Evolutionary conservation across 2,329 filamentous ascomycete genomes (phyloP).

Genomic region (Alternaria dauci): DNA sequence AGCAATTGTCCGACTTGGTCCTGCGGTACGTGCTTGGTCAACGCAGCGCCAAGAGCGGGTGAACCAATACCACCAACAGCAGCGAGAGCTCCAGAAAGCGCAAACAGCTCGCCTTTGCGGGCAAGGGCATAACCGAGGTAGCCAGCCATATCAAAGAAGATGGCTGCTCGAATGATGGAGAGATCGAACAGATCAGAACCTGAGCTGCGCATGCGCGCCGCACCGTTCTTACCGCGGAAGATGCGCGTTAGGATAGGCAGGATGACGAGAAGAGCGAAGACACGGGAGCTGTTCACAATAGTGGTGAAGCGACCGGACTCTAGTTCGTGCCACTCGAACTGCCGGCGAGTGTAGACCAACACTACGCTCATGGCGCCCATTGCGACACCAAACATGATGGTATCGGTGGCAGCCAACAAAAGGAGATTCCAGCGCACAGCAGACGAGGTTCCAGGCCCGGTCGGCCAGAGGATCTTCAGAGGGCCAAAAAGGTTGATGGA

Average conservation of each 20-base stretch:
- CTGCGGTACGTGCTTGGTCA: slow-evolving; percentile 90
- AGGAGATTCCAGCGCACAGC: slow-evolving; percentile 81
- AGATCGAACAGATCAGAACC: slow-evolving; percentile 84
- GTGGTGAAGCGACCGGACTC: slow-evolving; percentile 85
- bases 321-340: slow-evolving; percentile 83
- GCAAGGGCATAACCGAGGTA: slow-evolving; percentile 77
- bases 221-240: slow-evolving; percentile 65
- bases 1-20: slow-evolving; percentile 86
- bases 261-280: slow-evolving; percentile 75
- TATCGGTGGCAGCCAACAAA: slow-evolving; percentile 80
- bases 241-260: slow-evolving; percentile 81
- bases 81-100: slow-evolving; percentile 74
- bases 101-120: slow-evolving; percentile 69
- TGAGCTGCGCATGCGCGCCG: slow-evolving; percentile 51
- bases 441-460: slow-evolving; percentile 66
- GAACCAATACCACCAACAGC: slow-evolving; percentile 84
- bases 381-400: slow-evolving; percentile 79
- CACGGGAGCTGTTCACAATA: slow-evolving; percentile 77
- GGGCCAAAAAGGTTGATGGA: slow-evolving; percentile 75
- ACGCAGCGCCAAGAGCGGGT: slow-evolving; percentile 80
- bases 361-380: slow-evolving; percentile 84
- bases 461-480: slow-evolving; percentile 79
- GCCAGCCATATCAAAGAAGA: slow-evolving; percentile 79
- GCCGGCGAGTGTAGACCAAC: slow-evolving; percentile 81
- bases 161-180: slow-evolving; percentile 74